A percentile compares a stretch with the other conserved stretches of the same genome.
Conservation (phyloP, 1,139 yeast species). For the Pichia cactophila region DNA sequence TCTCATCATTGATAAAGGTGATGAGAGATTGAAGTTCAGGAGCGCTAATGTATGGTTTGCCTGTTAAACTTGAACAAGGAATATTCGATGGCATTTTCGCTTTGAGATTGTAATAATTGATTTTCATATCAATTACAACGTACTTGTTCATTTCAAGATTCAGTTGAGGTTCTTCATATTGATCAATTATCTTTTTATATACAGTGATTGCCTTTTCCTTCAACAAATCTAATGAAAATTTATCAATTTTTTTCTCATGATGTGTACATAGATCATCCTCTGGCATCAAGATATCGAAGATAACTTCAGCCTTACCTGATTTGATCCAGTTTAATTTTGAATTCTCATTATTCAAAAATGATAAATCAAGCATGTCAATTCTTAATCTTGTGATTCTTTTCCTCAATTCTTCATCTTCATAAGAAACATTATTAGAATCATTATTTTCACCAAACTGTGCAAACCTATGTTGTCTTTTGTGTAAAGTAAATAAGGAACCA, state of each 20-base stretch:
- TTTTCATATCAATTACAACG: constrained; percentile 56
- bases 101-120: constrained; percentile 53
- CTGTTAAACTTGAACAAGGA: constrained; percentile 46
- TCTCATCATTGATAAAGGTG: constrained; percentile 47
- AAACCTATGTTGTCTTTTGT: constrained; percentile 46
- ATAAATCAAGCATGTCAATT: constrained; percentile 55
- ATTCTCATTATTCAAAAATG: constrained; percentile 29
- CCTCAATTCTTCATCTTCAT: constrained; percentile 32
- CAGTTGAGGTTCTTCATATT: constrained; percentile 1
- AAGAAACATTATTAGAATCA: constrained; percentile 18
- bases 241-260: not conserved
- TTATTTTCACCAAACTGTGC: constrained; percentile 24
- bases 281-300: constrained; percentile 67
- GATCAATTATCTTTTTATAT: constrained; percentile 10
- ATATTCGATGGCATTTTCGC: constrained; percentile 48
- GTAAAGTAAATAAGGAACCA: constrained; percentile 67
- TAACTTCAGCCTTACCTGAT: constrained; percentile 61
- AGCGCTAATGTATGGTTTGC: constrained; percentile 48
- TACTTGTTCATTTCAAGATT: constrained; percentile 36
- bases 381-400: constrained; percentile 52
- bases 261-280: constrained; percentile 27
- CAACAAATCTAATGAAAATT: constrained; percentile 8
- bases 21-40: constrained; percentile 56
- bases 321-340: constrained; percentile 63
- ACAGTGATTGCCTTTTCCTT: constrained; percentile 6